phyloP scores from a whole-genome alignment of 2,329 filamentous ascomycete species.

The Trichoderma aggressivum region DNA sequence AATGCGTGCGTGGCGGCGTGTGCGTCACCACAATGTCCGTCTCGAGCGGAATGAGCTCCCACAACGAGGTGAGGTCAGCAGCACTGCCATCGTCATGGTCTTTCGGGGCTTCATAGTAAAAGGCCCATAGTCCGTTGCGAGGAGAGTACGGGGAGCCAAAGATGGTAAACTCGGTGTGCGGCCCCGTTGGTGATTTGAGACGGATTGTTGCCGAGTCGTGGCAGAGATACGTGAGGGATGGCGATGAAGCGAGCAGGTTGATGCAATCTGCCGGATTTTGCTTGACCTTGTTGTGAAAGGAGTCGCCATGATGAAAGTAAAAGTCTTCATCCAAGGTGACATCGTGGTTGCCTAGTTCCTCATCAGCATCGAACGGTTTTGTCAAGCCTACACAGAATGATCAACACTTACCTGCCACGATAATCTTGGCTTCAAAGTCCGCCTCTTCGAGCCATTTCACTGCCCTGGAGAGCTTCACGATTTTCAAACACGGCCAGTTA shows the following conservation, averaged over 20 bases:
- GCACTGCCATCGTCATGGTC: conserved; percentile 20
- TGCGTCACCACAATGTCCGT: conserved; percentile 69
- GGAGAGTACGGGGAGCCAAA: conserved; percentile 71
- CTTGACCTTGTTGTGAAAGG: conserved; percentile 54
- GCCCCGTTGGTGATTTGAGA: conserved; percentile 52
- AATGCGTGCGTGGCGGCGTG: conserved; percentile 60
- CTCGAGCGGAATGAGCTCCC: conserved; percentile 59
- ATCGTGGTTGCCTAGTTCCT: conserved; percentile 65
- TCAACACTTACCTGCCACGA: conserved; percentile 57
- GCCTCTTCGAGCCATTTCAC: conserved; percentile 65
- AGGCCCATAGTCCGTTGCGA: conserved; percentile 59
- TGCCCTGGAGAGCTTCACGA: conserved; percentile 51
- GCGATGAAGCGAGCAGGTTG: conserved; percentile 50
- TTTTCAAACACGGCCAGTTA: neutral
- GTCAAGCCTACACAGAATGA: too few relatives aligned
- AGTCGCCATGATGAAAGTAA: conserved; percentile 49
- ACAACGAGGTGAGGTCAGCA: conserved; percentile 42
- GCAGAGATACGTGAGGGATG: conserved; percentile 61
- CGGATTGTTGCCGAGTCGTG: conserved; percentile 54
- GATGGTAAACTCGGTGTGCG: conserved; percentile 58
- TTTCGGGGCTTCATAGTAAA: conserved; percentile 51
- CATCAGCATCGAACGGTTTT: neutral
- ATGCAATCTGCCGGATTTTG: conserved; percentile 55
- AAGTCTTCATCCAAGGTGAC: conserved; percentile 65
- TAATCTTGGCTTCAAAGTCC: conserved; percentile 66